phyloP scores from a whole-genome alignment of 441 rosid genomes.

The Melastoma candidum region DNA sequence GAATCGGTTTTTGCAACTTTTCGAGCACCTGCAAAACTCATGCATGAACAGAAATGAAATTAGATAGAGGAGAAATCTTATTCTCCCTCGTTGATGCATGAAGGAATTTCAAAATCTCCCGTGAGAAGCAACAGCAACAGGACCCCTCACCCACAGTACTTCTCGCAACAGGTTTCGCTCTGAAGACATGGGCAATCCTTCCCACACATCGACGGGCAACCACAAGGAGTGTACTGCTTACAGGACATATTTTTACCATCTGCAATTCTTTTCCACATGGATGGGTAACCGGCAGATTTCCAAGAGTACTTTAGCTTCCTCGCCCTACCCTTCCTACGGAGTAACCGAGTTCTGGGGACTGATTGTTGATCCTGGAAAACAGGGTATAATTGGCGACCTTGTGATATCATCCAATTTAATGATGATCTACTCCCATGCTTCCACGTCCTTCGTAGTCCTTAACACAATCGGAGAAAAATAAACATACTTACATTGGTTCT shows the following conservation, averaged over 20 bases:
- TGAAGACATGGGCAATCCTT: slow-evolving; percentile 64
- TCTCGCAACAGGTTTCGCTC: slow-evolving; percentile 81
- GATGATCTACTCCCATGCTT: too few relatives aligned
- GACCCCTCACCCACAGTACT: slow-evolving; percentile 65
- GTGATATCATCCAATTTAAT: too few relatives aligned
- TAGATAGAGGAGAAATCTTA: too few relatives aligned
- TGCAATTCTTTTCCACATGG: slow-evolving; percentile 54
- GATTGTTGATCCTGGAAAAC: slow-evolving; percentile 48
- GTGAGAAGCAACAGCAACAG: neutral
- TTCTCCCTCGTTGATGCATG: neutral
- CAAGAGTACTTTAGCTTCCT: slow-evolving; percentile 74
- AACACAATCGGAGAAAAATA: too few relatives aligned
- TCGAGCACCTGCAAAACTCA: slow-evolving; percentile 50
- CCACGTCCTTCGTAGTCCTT: too few relatives aligned
- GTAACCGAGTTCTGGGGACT: slow-evolving; percentile 37
- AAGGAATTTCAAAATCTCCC: neutral
- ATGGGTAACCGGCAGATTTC: slow-evolving; percentile 73
- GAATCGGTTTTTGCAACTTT: slow-evolving; percentile 79
- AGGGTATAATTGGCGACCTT: neutral
- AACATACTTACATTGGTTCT: too few relatives aligned
- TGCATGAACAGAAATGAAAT: too few relatives aligned
- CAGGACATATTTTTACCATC: slow-evolving; percentile 49
- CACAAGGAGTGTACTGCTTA: slow-evolving; percentile 83
- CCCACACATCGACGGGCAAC: slow-evolving; percentile 75
- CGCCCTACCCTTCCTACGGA: slow-evolving; percentile 57